Percentiles rank a stretch among this genome's conserved stretches.
Evolutionary conservation across 2,329 filamentous ascomycete species (phyloP).

Genomic region (Stromatinia cepivora): DNA sequence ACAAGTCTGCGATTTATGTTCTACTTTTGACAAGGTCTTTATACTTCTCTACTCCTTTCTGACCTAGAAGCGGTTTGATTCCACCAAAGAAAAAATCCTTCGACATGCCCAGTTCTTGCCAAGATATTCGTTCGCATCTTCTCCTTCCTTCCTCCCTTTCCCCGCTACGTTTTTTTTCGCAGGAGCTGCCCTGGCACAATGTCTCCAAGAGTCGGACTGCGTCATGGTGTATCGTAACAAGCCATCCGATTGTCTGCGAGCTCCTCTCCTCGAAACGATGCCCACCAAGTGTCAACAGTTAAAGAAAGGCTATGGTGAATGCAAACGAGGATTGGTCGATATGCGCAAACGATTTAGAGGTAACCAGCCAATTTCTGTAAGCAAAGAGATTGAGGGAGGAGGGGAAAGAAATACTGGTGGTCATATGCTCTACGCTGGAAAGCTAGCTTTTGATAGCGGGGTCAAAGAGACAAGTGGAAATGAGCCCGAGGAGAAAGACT

Average conservation of each 20-base stretch:
- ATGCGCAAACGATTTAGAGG: slow-evolving; percentile 98
- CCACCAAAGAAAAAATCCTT: not conserved
- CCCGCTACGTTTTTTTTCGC: slow-evolving; percentile 27
- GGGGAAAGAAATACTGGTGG: slow-evolving; percentile 46
- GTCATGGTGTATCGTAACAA: slow-evolving; percentile 88
- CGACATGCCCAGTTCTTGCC: slow-evolving; percentile 89
- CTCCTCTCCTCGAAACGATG: slow-evolving; percentile 77
- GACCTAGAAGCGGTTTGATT: not conserved
- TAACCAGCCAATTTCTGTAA: slow-evolving; percentile 75
- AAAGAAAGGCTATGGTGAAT: slow-evolving; percentile 89
- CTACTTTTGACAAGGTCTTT: not conserved
- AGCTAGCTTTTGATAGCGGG: slow-evolving; percentile 64
- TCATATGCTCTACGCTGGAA: slow-evolving; percentile 78
- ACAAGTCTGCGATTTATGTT: not conserved
- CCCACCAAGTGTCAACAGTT: slow-evolving; percentile 89
- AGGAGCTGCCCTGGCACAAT: slow-evolving; percentile 91
- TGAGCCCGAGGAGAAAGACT: slow-evolving; percentile 61
- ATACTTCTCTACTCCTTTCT: not conserved
- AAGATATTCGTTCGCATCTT: slow-evolving; percentile 75
- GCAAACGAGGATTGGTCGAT: slow-evolving; percentile 93
- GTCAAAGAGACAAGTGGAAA: slow-evolving; percentile 67
- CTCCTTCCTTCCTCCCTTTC: slow-evolving; percentile 11
- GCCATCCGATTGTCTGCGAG: slow-evolving; percentile 83
- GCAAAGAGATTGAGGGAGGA: slow-evolving; percentile 60
- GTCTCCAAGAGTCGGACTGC: slow-evolving; percentile 94